Evolutionary conservation across 257 asterid species (phyloP).

Genomic region (Cruciata laevipes): DNA sequence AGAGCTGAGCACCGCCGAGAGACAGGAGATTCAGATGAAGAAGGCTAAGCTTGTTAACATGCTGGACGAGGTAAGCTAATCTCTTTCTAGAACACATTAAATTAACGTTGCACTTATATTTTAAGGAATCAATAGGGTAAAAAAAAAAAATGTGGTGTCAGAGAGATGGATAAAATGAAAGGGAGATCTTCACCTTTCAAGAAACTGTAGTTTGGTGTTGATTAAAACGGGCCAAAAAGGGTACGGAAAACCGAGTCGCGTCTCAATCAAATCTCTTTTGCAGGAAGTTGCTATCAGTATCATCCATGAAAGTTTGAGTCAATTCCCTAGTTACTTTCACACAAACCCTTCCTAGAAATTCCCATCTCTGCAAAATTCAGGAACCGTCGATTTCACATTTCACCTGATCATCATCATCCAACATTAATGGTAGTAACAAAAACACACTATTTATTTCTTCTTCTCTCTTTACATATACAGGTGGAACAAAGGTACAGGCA

Average conservation of each 20-base stretch:
- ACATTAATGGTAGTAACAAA: neutral
- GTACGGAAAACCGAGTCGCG: conserved; percentile 15
- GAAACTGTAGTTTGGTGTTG: neutral
- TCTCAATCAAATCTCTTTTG: conserved; percentile 22
- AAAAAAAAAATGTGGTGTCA: neutral
- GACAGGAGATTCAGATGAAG: conserved; percentile 96
- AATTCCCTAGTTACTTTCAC: conserved; percentile 20
- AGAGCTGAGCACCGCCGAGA: conserved; percentile 71
- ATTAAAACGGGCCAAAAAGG: conserved; percentile 2
- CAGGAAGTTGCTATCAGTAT: conserved; percentile 23
- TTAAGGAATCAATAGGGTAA: neutral
- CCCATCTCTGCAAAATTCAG: neutral
- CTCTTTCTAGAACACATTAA: neutral
- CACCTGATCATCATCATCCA: neutral
- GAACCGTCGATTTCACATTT: neutral
- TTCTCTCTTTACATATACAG: conserved; percentile 25
- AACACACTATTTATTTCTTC: neutral
- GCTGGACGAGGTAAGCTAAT: conserved; percentile 86
- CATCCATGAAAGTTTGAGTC: conserved; percentile 24
- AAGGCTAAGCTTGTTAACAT: conserved; percentile 90
- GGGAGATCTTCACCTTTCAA: conserved; percentile 7
- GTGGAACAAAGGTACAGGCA: conserved; percentile 96
- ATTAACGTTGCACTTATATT: no score
- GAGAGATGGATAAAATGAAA: neutral
- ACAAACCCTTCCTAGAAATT: conserved; percentile 10